These are phyloP conservation scores for Clavariopsis aquatica DNA, from an alignment of 495 filamentous ascomycete genomes.

Conservation along the genomic window DNA sequence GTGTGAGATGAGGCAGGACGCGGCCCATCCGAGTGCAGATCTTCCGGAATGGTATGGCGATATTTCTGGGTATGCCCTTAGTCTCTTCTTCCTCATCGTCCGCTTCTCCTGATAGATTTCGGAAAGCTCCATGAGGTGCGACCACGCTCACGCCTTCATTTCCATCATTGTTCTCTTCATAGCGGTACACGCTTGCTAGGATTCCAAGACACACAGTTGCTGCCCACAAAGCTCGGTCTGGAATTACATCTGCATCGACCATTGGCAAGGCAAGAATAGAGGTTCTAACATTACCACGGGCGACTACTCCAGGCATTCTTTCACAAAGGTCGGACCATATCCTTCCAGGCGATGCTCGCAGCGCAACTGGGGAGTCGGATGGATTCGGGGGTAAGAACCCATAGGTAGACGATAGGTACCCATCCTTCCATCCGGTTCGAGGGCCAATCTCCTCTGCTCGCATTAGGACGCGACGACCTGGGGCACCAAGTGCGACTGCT, in stretches of 20 bases:
- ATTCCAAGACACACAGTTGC: conserved; percentile 55
- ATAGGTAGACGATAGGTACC: conserved; percentile 54
- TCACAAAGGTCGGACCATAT: conserved; percentile 58
- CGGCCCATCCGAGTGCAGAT: conserved; percentile 53
- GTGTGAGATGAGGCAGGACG: conserved; percentile 53
- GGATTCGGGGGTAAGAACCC: conserved; percentile 56
- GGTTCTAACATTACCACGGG: conserved; percentile 52
- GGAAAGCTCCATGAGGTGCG: conserved; percentile 40
- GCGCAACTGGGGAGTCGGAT: conserved; percentile 50
- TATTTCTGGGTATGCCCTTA: conserved; percentile 51
- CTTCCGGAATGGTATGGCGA: conserved; percentile 53
- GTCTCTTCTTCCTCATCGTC: conserved; percentile 54
- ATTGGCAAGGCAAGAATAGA: conserved; percentile 52
- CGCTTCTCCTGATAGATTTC: conserved; percentile 45
- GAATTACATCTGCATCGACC: conserved; percentile 52
- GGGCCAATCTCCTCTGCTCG: conserved; percentile 55
- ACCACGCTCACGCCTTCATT: conserved; percentile 49
- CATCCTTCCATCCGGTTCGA: conserved; percentile 55
- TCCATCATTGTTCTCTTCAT: conserved; percentile 55
- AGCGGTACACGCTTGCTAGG: conserved; percentile 54
- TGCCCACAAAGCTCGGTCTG: conserved; percentile 55
- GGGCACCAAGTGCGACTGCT: conserved; percentile 54
- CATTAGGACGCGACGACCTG: conserved; percentile 54
- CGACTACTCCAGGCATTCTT: conserved; percentile 55
- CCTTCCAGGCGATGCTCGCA: conserved; percentile 52